Base-by-base conservation (phyloP, 306 rosid genomes). In the Ammopiptanthus mongolicus region DNA sequence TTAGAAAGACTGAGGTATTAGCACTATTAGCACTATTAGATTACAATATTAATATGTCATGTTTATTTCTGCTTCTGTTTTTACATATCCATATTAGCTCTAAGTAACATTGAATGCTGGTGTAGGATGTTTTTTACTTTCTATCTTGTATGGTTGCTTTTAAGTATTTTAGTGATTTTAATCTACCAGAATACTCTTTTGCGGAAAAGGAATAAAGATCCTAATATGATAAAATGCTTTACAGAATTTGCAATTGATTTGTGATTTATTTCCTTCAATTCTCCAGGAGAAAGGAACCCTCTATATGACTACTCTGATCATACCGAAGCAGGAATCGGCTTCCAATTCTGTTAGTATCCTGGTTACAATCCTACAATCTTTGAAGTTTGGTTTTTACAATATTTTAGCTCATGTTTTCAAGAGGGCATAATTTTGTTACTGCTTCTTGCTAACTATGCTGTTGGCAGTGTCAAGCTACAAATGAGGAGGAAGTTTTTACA, bases 241-340 rank as follows among this genome's bases (percentile, higher is more conserved):
- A 18, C 22, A 33, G 36, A 48, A 41, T 69, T 50, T 73, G 65
- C 72, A 69, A 75, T 50, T 83, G 64, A 69, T 59, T 52, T 77
- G 13, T 71, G 47, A 22, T 29, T 29, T 39, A 58, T 85, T 73
- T 60, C 75, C 21, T 80, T 47, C 56, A 56, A 79, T 52, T 80
- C 46, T 82, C 80, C 82, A 92, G 96, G 88, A 83, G 62, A 83
- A 78, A 55, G 91, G 75, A 75, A 88, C 80, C 76, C 87, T 92
- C 71, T 88, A 87, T 18, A 88, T 83, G 80, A 93, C 95, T 70
- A 93, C 98, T 12, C 80, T 93, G 61, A 87, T 93, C 76, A 74
- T 93, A 84, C 98, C 98, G 9, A 93, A 93, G 87, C 98, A 93
- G 86, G 96, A 90, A 80, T 86, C 93, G 0, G 88, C 95, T 83